Percentiles rank a stretch among this genome's conserved stretches.
phyloP scores from a whole-genome alignment of 176 grass and related monocot genomes.

The Oryza glumipatula region DNA sequence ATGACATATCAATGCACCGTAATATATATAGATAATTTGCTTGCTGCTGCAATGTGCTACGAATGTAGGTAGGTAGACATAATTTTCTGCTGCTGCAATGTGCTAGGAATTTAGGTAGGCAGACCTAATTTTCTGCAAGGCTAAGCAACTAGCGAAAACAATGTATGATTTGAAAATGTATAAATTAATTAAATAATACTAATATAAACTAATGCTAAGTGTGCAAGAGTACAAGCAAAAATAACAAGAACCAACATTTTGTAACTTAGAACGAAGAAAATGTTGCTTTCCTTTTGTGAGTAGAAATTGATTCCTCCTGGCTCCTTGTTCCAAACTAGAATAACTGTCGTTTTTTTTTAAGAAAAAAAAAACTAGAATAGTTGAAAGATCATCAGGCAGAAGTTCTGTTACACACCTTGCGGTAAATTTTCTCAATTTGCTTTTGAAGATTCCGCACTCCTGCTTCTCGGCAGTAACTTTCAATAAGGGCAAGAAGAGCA shows the following conservation, averaged over 20 bases:
- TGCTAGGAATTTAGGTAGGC: neutral
- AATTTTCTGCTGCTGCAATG: constrained; percentile 1
- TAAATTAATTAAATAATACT: constrained; percentile 16
- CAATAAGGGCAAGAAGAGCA: constrained; percentile 88
- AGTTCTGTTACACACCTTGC: constrained; percentile 65
- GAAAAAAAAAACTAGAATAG: neutral
- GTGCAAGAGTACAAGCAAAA: neutral
- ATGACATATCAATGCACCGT: constrained; percentile 7
- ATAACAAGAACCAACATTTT: neutral
- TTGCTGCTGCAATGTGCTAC: neutral
- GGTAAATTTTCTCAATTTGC: constrained; percentile 98
- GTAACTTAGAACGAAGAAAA: constrained; percentile 3
- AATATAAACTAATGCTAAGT: constrained; percentile 13
- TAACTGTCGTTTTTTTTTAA: neutral
- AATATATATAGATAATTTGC: constrained; percentile 10
- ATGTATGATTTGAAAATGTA: neutral
- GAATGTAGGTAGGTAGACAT: neutral
- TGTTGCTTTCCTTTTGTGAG: constrained; percentile 14
- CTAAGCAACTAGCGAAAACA: neutral
- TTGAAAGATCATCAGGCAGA: constrained; percentile 38
- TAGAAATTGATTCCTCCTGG: neutral
- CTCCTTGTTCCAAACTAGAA: constrained; percentile 27
- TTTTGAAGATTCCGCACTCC: constrained; percentile 99
- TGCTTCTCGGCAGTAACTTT: constrained; percentile 98
- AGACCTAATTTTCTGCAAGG: neutral